Evolutionary conservation across 179 eudicot species (phyloP), one percentile per base, ranked within the genome.

Genomic region (Spergularia azorica): DNA sequence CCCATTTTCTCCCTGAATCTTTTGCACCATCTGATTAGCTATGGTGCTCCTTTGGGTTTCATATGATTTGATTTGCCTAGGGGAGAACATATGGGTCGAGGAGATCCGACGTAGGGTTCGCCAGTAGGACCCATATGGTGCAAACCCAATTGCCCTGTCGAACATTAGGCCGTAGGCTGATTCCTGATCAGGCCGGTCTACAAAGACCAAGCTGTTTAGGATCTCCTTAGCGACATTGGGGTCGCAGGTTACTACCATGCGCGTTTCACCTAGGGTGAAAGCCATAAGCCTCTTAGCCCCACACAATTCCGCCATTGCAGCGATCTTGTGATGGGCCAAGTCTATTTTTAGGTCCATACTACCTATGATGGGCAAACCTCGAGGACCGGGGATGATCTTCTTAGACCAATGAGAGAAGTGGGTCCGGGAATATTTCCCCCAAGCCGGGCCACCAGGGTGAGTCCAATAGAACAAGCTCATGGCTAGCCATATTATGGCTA

Each of bases 101-200:
- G 97, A 85, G 17, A 95, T 84, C 62, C 87, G 77, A 6, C 99
- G 80, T 11, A 95, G 91, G 46, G 91, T 82, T 16, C 89, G 84
- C 99, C 98, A 95, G 81, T 95, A 93, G 10, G 79, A 76, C 0
- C 98, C 99, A 36, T 91, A 87, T 0, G 97, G 97, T 18, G 99
- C 99, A 55, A 95, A 95, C 70, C 99, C 99, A 26, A 95, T 95
- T 0, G 99, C 90, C 48, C 97, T 76, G 80, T 93, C 81, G 78
- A 95, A 95, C 95, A 95, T 87, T 32, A 95, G 74, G 2, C 88
- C 75, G 63, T 95, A 91, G 3, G 99, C 95, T 0, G 99, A 95
- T 63, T 91, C 97, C 52, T 95, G 91, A 0, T 86, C 81, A 9
- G 99, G 99, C 4, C 99, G 90, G 77, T 91, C 96, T 0, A 81